These are phyloP conservation scores for Periconia macrospinosa DNA, from an alignment of 2,329 filamentous ascomycete species.

Conservation along the genomic window DNA sequence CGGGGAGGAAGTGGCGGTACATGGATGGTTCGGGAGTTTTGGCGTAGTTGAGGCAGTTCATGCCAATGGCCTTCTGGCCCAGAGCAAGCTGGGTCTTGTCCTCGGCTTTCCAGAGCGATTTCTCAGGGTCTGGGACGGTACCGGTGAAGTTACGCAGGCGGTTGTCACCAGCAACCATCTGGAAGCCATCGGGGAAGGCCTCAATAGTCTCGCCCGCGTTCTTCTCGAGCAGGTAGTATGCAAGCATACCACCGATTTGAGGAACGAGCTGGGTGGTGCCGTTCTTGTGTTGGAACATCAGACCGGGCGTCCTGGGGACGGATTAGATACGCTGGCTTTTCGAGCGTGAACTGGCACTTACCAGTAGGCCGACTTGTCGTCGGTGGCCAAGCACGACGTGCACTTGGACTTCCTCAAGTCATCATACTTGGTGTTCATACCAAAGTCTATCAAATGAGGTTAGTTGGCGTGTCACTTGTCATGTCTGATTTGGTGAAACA, in stretches of 20 bases:
- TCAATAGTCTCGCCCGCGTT: conserved; percentile 62
- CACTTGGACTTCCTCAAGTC: conserved; percentile 66
- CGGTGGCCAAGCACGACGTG: conserved; percentile 63
- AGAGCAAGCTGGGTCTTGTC: conserved; percentile 72
- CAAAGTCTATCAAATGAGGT: conserved; percentile 51
- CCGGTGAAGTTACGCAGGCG: conserved; percentile 55
- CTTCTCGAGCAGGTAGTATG: conserved; percentile 77
- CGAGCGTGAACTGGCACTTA: conserved; percentile 8
- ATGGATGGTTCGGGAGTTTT: conserved; percentile 68
- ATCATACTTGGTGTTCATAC: conserved; percentile 63
- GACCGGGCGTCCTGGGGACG: conserved; percentile 57
- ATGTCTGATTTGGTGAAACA: neutral
- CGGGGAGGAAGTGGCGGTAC: conserved; percentile 78
- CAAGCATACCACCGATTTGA: conserved; percentile 52
- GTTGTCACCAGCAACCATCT: conserved; percentile 70
- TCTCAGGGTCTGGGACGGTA: conserved; percentile 67
- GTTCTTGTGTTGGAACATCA: conserved; percentile 69
- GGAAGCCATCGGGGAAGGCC: conserved; percentile 71
- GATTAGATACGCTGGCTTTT: neutral
- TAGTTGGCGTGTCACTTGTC: neutral
- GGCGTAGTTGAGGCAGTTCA: conserved; percentile 91
- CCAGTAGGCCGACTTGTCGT: conserved; percentile 48
- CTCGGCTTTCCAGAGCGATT: conserved; percentile 68
- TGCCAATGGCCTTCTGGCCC: conserved; percentile 80
- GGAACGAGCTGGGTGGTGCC: conserved; percentile 67